Evolutionary conservation across 345 rosid species (phyloP).

Genomic region (Sonneratia alba): DNA sequence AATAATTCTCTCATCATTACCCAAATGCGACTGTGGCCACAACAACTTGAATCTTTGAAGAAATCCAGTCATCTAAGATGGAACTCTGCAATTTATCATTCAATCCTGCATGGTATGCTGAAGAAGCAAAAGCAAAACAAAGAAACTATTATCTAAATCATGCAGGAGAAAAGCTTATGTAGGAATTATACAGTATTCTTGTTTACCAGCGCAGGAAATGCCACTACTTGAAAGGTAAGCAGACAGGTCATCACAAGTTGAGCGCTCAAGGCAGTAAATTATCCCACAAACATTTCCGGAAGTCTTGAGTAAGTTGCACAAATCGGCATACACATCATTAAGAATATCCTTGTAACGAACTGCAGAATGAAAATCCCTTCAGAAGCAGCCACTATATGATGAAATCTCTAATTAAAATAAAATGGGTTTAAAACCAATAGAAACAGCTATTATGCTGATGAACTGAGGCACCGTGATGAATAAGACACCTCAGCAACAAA

Average conservation of each 20-base stretch:
- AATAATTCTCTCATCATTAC: slow-evolving; percentile 30
- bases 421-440: background rate
- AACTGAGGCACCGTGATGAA: background rate
- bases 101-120: slow-evolving; percentile 96
- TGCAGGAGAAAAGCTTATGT: background rate
- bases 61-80: slow-evolving; percentile 86
- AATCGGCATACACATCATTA: slow-evolving; percentile 63
- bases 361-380: slow-evolving; percentile 33
- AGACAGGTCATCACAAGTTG: slow-evolving; percentile 84
- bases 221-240: slow-evolving; percentile 59
- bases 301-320: slow-evolving; percentile 56
- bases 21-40: slow-evolving; percentile 99
- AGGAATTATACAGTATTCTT: background rate
- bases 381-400: slow-evolving; percentile 17
- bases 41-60: slow-evolving; percentile 86
- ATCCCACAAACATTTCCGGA: slow-evolving; percentile 71
- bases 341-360: slow-evolving; percentile 88
- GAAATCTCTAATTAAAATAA: background rate
- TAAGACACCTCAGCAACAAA: background rate
- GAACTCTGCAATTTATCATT: slow-evolving; percentile 65
- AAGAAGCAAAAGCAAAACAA: slow-evolving; percentile 13
- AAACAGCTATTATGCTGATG: background rate
- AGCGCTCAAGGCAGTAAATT: slow-evolving; percentile 90
- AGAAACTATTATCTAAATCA: background rate
- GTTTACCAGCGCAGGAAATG: slow-evolving; percentile 79